A percentile compares a stretch with the other conserved stretches of the same genome.
Evolutionary conservation across 129 eudicot genomes (phyloP).

Genomic region (Centaurea solstitialis): DNA sequence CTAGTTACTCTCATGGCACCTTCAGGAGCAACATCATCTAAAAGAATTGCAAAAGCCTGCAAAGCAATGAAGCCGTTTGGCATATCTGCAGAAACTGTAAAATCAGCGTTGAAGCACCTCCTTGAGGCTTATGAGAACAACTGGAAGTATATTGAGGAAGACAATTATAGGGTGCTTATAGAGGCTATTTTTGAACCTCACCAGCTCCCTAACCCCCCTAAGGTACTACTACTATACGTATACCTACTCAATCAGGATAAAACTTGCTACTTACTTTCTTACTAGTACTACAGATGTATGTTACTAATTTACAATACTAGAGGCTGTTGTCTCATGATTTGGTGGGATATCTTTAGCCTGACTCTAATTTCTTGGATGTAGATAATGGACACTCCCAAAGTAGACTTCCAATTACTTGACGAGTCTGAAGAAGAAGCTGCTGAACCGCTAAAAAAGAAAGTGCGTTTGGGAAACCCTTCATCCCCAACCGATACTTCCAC

Average conservation of each 20-base stretch:
- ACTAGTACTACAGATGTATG: neutral
- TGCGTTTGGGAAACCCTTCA: slow-evolving; percentile 22
- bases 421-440: slow-evolving; percentile 32
- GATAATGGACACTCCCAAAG: slow-evolving; percentile 2
- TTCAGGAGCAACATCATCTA: neutral
- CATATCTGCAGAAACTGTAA: slow-evolving; percentile 32
- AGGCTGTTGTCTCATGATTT: neutral
- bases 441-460: slow-evolving; percentile 36
- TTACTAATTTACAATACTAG: neutral
- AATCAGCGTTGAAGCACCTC: slow-evolving; percentile 42
- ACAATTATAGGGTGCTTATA: slow-evolving; percentile 46
- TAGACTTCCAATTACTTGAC: slow-evolving; percentile 11
- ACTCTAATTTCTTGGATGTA: neutral
- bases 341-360: neutral
- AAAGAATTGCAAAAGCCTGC: slow-evolving; percentile 38
- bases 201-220: slow-evolving; percentile 28
- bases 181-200: slow-evolving; percentile 49
- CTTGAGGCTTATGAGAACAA: slow-evolving; percentile 43
- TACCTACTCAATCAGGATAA: neutral
- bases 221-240: slow-evolving; percentile 27
- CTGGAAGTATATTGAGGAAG: slow-evolving; percentile 58
- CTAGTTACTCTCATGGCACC: slow-evolving; percentile 22
- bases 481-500: slow-evolving; percentile 9
- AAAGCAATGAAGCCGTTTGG: slow-evolving; percentile 52
- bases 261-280: neutral